Evolutionary conservation across 2,329 filamentous ascomycete genomes (phyloP).

Genomic region (Claviceps capensis): DNA sequence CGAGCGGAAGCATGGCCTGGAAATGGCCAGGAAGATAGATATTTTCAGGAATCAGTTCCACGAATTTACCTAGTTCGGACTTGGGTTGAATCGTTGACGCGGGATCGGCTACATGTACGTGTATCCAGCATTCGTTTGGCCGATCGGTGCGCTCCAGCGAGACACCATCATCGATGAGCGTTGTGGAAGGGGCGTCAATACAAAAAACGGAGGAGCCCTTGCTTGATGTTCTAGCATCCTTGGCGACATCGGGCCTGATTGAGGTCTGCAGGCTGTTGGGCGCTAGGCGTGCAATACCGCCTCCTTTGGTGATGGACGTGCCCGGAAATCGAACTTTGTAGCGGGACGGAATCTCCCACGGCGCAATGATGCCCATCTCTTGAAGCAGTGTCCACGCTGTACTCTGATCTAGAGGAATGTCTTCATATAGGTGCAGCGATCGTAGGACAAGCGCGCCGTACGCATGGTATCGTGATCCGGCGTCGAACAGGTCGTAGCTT

Average conservation of each 20-base stretch:
- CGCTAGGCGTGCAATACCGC: slow-evolving; percentile 24
- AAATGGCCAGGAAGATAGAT: slow-evolving; percentile 46
- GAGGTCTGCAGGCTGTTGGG: slow-evolving; percentile 20
- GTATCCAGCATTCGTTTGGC: slow-evolving; percentile 53
- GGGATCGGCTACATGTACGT: slow-evolving; percentile 67
- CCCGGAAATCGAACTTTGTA: slow-evolving; percentile 45
- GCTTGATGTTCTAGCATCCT: slow-evolving; percentile 44
- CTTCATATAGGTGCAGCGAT: slow-evolving; percentile 44
- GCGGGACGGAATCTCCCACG: slow-evolving; percentile 54
- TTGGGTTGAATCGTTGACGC: slow-evolving; percentile 52
- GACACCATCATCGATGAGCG: slow-evolving; percentile 67
- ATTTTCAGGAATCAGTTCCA: slow-evolving; percentile 46
- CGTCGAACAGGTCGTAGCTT: slow-evolving; percentile 38
- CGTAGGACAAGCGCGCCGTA: slow-evolving; percentile 52
- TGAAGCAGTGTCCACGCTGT: slow-evolving; percentile 54
- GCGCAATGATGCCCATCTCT: slow-evolving; percentile 57
- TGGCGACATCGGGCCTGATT: slow-evolving; percentile 29
- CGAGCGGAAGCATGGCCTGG: slow-evolving; percentile 41
- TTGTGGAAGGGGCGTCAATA: slow-evolving; percentile 53
- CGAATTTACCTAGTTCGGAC: slow-evolving; percentile 43
- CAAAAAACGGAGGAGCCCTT: slow-evolving; percentile 49
- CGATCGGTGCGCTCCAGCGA: slow-evolving; percentile 49
- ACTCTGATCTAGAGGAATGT: slow-evolving; percentile 27
- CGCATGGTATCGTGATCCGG: slow-evolving; percentile 39
- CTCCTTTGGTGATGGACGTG: slow-evolving; percentile 27